These are phyloP conservation scores for Globisporangium takayamanum DNA, from an alignment of 352 stramenopile genomes.

Conservation along the genomic window DNA sequence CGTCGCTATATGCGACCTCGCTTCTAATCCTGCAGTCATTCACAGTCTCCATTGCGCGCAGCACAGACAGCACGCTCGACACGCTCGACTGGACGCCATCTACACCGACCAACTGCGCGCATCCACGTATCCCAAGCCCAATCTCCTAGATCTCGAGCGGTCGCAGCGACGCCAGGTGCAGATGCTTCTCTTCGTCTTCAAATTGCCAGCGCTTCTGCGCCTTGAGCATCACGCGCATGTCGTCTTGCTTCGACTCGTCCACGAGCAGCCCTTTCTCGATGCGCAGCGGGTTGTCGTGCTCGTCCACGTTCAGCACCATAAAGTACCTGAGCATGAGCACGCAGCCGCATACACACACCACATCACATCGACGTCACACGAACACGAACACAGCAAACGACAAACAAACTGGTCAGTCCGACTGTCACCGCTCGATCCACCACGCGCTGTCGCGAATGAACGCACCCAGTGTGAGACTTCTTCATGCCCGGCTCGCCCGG, in stretches of 20 bases:
- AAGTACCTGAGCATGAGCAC: constrained; percentile 30
- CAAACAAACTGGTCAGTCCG: no score
- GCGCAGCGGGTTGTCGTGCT: constrained; percentile 30
- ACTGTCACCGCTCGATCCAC: no score
- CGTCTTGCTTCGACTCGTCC: constrained; percentile 53
- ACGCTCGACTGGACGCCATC: no score
- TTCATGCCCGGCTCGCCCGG: constrained; percentile 31
- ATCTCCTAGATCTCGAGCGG: constrained; percentile 28
- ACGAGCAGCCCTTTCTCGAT: constrained; percentile 43
- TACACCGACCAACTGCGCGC: no score
- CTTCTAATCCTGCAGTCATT: no score
- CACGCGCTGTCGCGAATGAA: neutral
- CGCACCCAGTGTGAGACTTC: constrained; percentile 52
- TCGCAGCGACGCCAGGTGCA: constrained; percentile 39
- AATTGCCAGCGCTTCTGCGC: constrained; percentile 63
- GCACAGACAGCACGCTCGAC: no score
- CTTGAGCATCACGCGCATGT: constrained; percentile 58
- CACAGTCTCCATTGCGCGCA: no score
- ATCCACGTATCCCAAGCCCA: no score
- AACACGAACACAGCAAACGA: no score
- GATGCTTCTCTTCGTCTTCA: constrained; percentile 42
- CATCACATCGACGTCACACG: no score
- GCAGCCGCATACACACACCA: neutral
- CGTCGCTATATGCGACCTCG: no score
- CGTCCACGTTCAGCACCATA: constrained; percentile 54